phyloP scores from a whole-genome alignment of 2,329 filamentous ascomycete genomes.

The Grosmannia clavigera region DNA sequence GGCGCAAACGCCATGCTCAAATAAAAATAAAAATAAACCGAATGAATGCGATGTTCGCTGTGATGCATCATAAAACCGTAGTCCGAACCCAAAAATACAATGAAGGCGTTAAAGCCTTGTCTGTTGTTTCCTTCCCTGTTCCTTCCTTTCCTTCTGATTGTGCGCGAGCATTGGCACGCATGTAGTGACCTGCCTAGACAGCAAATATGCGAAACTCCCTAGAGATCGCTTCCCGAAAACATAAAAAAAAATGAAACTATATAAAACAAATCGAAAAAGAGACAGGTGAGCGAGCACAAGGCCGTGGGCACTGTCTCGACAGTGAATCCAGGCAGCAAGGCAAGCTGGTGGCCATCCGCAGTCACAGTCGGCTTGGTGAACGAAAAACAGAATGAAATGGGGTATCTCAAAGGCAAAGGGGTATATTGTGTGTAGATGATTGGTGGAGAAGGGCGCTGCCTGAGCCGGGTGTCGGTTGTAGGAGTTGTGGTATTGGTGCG shows the following conservation, averaged over 20 bases:
- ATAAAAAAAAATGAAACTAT: background rate
- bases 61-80: background rate
- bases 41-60: background rate
- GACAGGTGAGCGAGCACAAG: background rate
- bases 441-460: background rate
- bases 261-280: background rate
- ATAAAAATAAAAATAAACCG: background rate
- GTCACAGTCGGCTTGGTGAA: background rate
- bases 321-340: background rate
- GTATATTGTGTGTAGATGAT: background rate
- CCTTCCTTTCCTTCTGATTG: background rate
- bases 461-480: background rate
- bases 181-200: background rate
- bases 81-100: background rate
- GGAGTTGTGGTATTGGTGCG: background rate
- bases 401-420: constrained; percentile 1
- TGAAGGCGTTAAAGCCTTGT: background rate
- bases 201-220: background rate
- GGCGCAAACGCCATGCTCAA: background rate
- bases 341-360: background rate
- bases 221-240: background rate
- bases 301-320: background rate
- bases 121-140: background rate
- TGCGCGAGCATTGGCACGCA: background rate
- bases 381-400: background rate